Percentiles rank a stretch among this genome's conserved stretches.
Conservation (phyloP, 2,329 filamentous ascomycete species). For the Botryotinia narcissicola region DNA sequence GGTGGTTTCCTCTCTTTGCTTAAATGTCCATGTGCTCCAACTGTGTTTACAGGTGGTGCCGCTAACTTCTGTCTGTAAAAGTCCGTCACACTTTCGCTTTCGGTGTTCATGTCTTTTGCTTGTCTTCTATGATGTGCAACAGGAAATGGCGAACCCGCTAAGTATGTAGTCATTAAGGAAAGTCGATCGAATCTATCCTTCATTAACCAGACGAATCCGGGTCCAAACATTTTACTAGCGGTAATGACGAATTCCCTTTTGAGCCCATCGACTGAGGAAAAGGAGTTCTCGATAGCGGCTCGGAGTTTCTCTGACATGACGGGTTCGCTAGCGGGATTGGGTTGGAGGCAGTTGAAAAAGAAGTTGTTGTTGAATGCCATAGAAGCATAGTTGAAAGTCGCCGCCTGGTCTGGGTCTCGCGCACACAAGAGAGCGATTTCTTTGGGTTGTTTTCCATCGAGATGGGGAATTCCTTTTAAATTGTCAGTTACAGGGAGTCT, state of each 20-base stretch:
- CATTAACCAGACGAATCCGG: conserved; percentile 96
- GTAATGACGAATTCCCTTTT: conserved; percentile 76
- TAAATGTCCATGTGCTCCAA: conserved; percentile 37
- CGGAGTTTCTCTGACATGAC: conserved; percentile 55
- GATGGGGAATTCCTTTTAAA: not conserved
- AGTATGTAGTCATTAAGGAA: conserved; percentile 83
- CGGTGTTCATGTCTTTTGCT: conserved; percentile 66
- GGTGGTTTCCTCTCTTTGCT: conserved; percentile 47
- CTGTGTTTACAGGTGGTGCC: conserved; percentile 35
- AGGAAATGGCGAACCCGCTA: conserved; percentile 84
- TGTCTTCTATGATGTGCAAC: conserved; percentile 75
- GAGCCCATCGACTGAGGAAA: conserved; percentile 81
- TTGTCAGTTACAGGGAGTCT: not conserved
- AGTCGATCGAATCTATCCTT: conserved; percentile 45
- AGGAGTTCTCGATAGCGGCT: conserved; percentile 63
- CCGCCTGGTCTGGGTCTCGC: conserved; percentile 72
- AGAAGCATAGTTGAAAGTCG: conserved; percentile 92
- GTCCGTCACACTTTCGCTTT: conserved; percentile 40
- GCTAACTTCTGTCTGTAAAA: conserved; percentile 43
- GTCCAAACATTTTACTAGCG: conserved; percentile 89
- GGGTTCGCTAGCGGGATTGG: conserved; percentile 41
- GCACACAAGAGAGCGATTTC: conserved; percentile 72
- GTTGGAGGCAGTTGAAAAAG: conserved; percentile 65
- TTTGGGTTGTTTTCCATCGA: conserved; percentile 44
- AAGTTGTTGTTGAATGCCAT: conserved; percentile 91